phyloP scores from a whole-genome alignment of 1,284 basidiomycete genomes.

The Singerocomus inundabilis region DNA sequence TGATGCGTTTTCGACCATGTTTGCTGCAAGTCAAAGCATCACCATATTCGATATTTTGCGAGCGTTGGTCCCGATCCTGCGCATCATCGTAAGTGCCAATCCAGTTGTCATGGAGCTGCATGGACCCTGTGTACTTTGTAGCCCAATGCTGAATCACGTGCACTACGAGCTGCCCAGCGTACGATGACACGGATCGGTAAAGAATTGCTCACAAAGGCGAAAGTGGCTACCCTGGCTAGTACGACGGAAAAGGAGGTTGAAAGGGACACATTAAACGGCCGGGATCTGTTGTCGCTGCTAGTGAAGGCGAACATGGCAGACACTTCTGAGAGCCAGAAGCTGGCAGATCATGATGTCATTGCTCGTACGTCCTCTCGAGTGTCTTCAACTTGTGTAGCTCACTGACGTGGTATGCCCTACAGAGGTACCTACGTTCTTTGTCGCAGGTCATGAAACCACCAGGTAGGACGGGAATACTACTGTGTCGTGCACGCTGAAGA shows the following conservation, averaged over 20 bases:
- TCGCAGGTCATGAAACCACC: conserved; percentile 79
- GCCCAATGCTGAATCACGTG: conserved; percentile 12
- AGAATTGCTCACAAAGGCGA: conserved; percentile 46
- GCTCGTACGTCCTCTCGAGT: conserved; percentile 52
- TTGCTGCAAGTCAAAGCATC: conserved; percentile 30
- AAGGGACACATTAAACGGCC: conserved; percentile 33
- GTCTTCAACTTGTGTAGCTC: not conserved
- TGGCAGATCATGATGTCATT: conserved; percentile 74
- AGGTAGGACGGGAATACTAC: conserved; percentile 46
- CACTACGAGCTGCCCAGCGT: conserved; percentile 12
- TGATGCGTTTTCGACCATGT: conserved; percentile 45
- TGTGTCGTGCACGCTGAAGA: conserved; percentile 26
- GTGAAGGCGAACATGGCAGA: conserved; percentile 68
- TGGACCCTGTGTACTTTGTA: not conserved
- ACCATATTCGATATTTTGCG: conserved; percentile 36
- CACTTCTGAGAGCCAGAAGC: conserved; percentile 52
- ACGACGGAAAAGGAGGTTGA: conserved; percentile 19
- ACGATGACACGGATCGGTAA: conserved; percentile 39
- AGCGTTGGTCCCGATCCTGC: conserved; percentile 40
- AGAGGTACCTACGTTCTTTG: conserved; percentile 42
- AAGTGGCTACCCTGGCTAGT: conserved; percentile 34
- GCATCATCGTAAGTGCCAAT: conserved; percentile 27
- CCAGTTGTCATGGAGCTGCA: too few species aligned
- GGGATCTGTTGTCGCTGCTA: conserved; percentile 54
- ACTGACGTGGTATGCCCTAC: not conserved